phyloP scores from a whole-genome alignment of 257 asterid genomes.

The Coffea canephora region DNA sequence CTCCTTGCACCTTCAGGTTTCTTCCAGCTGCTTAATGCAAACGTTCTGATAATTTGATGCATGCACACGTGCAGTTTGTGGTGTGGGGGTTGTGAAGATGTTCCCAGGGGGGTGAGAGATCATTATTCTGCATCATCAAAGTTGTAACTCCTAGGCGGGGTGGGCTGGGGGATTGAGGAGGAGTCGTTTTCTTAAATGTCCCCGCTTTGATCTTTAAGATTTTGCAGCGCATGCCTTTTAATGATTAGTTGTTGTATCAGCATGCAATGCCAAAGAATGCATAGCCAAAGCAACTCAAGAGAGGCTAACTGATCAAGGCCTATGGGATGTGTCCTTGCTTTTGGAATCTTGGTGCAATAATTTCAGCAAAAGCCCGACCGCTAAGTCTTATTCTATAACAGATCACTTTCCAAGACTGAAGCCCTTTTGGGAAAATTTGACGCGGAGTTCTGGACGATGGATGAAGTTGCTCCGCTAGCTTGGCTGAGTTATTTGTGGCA shows the following conservation, averaged over 20 bases:
- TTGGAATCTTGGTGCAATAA: neutral
- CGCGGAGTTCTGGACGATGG: neutral
- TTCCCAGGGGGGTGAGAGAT: neutral
- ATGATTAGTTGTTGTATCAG: neutral
- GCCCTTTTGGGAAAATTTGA: neutral
- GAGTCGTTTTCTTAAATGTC: constrained; percentile 11
- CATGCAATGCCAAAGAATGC: neutral
- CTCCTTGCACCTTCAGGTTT: neutral
- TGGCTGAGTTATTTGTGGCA: neutral
- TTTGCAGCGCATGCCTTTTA: neutral
- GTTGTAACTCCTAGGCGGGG: constrained; percentile 6
- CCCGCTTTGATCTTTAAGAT: constrained; percentile 19
- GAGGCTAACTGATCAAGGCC: neutral
- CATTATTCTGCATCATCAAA: neutral
- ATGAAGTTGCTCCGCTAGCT: neutral
- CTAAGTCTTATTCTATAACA: too few relatives aligned
- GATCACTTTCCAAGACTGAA: neutral
- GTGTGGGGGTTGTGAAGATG: neutral
- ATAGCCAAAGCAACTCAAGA: neutral
- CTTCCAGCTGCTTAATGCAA: neutral
- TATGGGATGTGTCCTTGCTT: neutral
- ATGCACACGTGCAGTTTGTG: neutral
- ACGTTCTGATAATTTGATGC: neutral
- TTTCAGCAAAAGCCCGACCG: neutral
- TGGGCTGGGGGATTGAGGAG: neutral